These are phyloP conservation scores for Cryphonectria parasitica DNA, from an alignment of 2,329 filamentous ascomycete genomes.

Conservation along the genomic window DNA sequence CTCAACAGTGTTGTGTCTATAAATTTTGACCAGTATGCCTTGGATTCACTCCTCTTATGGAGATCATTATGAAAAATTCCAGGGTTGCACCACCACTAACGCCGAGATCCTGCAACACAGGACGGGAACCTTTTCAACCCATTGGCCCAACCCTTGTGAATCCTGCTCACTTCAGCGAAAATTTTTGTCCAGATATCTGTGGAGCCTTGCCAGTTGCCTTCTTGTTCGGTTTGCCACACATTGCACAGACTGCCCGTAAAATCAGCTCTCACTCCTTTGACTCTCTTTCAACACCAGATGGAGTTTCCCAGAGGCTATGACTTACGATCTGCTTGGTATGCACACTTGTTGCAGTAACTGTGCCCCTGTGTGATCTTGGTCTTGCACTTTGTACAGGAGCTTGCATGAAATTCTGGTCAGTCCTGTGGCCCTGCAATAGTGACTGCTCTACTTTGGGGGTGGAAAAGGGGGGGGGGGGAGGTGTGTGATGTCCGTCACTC, in stretches of 20 bases:
- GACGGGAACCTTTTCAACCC: background rate
- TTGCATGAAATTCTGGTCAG: slow-evolving; percentile 30
- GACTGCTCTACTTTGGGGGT: too few relatives aligned
- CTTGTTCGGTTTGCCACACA: slow-evolving; percentile 65
- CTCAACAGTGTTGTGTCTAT: background rate
- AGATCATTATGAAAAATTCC: background rate
- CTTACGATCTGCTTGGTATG: slow-evolving; percentile 64
- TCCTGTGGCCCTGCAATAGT: background rate
- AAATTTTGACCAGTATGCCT: background rate
- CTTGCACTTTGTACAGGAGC: slow-evolving; percentile 64
- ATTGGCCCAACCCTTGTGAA: background rate
- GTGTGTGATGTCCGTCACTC: slow-evolving; percentile 2
- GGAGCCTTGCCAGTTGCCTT: slow-evolving; percentile 55
- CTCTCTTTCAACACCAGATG: background rate
- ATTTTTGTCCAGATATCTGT: slow-evolving; percentile 63
- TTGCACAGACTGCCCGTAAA: slow-evolving; percentile 55
- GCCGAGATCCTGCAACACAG: background rate
- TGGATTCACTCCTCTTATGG: background rate
- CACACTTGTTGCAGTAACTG: slow-evolving; percentile 64
- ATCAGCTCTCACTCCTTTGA: slow-evolving; percentile 15
- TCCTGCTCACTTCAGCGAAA: slow-evolving; percentile 58
- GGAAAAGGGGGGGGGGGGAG: too few relatives aligned
- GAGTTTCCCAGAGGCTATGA: slow-evolving; percentile 33
- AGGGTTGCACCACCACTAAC: background rate
- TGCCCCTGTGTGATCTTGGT: slow-evolving; percentile 65